Base-by-base conservation (phyloP, 208 protist genomes). In the Wallacemonas sp. region DNA sequence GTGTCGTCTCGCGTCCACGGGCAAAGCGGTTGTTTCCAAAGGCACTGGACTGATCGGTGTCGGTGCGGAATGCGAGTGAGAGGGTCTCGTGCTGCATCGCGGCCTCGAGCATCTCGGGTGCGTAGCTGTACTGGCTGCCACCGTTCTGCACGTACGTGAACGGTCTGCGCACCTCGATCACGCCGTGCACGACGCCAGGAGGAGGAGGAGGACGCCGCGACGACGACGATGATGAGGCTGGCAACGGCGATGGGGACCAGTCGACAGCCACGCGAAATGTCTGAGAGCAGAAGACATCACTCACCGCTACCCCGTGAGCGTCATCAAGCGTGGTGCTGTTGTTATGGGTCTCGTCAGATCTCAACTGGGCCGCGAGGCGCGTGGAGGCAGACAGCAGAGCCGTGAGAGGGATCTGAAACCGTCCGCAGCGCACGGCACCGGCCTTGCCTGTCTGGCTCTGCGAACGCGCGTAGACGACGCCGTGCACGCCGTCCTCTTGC, bases 121-220 rank as follows among this genome's bases (percentile, higher is more conserved):
- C 6, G 46, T 66, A 43, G n/a, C 12, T 6, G 61, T 44, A 47
- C 30, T 49, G 27, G 9, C 19, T 23, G 24, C 44, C 44, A 17
- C 44, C 41, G 1, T 49, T 48, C 44, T 66, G 61, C 24, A 66
- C 46, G 61, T 49, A 44, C 9, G 17, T 21, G 21, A 44, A 47
- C 12, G 21, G 21, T 5, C 16, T 14, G 14, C 44, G 38, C 19
- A 55, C 41, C 21, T 66, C 61, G 4, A 66, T 16, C 4, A 66
- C 23, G 23, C 41, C 61, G 39, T 38, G 52, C 11, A 58, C 32
- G 12, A 41, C 32, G n/a, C 17, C 26, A 24, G 32, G 9, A 4
- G 29, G 11, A 0, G 32, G 30, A 6, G 52, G 12, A 39, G 52
- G 36, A 6, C 14, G 36, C 36, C 14, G 6, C 36, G 43, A 47